Percentiles rank a stretch among this genome's conserved stretches.
phyloP scores from a whole-genome alignment of 176 grass and related monocot genomes.

The Ananas comosus region DNA sequence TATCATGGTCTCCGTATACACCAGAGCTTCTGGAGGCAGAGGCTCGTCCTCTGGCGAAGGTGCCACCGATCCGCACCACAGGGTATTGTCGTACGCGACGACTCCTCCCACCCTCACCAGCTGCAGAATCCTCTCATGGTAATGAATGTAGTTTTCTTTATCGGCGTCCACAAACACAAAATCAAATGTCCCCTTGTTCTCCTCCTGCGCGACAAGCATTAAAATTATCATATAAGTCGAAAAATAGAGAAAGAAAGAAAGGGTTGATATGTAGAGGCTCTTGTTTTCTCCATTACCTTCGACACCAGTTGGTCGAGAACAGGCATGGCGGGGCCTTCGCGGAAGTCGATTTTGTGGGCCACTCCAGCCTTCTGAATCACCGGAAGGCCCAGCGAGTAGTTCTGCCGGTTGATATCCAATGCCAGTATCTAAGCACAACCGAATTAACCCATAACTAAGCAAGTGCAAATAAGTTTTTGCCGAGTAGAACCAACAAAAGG shows the following conservation, averaged over 20 bases:
- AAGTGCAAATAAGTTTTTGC: background rate
- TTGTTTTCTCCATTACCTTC: background rate
- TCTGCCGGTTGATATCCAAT: constrained; percentile 28
- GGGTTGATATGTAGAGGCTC: background rate
- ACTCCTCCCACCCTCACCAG: constrained; percentile 54
- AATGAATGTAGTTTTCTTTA: constrained; percentile 39
- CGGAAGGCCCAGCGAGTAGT: constrained; percentile 37
- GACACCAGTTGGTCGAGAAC: constrained; percentile 36
- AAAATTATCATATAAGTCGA: background rate
- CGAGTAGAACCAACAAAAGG: background rate
- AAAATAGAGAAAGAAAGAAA: background rate
- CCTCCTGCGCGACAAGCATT: constrained; percentile 12
- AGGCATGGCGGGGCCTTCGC: constrained; percentile 26
- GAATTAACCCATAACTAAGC: background rate
- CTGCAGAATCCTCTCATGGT: constrained; percentile 45
- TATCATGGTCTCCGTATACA: background rate
- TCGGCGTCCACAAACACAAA: constrained; percentile 75
- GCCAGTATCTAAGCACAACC: constrained; percentile 28
- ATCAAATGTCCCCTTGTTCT: constrained; percentile 38
- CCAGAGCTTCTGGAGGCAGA: background rate
- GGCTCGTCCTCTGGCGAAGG: constrained; percentile 20
- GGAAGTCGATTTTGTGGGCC: constrained; percentile 60
- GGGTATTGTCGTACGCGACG: constrained; percentile 71
- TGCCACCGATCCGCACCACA: constrained; percentile 44
- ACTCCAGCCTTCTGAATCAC: constrained; percentile 38